Percentiles rank a stretch among this genome's conserved stretches.
phyloP scores from a whole-genome alignment of 768 basidiomycete species.

The Lactarius tabidus region DNA sequence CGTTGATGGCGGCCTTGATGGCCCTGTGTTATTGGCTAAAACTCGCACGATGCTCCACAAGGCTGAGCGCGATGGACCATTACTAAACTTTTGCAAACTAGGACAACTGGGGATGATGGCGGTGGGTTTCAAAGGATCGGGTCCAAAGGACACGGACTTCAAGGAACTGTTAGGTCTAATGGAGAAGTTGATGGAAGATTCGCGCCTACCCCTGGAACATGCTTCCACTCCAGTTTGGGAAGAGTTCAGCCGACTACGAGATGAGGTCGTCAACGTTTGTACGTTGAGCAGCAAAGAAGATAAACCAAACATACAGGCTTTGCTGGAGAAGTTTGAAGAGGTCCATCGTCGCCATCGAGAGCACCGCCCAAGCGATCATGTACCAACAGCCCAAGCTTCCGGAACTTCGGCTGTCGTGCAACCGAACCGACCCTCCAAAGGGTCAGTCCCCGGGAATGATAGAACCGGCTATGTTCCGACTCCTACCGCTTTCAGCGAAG shows the following conservation, averaged over 20 bases:
- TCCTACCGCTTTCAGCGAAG: background rate
- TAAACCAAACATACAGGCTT: background rate
- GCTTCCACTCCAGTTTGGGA: constrained; percentile 1
- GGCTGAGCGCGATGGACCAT: constrained; percentile 2
- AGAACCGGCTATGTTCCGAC: background rate
- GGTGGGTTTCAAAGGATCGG: background rate
- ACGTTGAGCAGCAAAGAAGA: background rate
- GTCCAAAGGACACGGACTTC: background rate
- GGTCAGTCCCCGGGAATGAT: background rate
- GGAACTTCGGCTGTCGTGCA: too few relatives aligned
- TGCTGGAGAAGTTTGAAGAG: background rate
- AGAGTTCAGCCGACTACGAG: background rate
- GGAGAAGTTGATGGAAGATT: background rate
- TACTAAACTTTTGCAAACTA: constrained; percentile 13
- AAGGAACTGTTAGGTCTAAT: background rate
- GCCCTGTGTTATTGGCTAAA: background rate
- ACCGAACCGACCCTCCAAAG: background rate
- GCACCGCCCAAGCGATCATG: background rate
- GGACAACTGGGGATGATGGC: background rate
- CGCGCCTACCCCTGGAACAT: background rate
- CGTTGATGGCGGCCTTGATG: background rate
- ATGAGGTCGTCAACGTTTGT: background rate
- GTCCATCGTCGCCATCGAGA: background rate
- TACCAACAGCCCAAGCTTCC: background rate
- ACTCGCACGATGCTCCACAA: background rate